Evolutionary conservation across 495 filamentous ascomycete genomes (phyloP), one percentile per base, ranked within the genome.

Genomic region (Pyronema omphalodes): DNA sequence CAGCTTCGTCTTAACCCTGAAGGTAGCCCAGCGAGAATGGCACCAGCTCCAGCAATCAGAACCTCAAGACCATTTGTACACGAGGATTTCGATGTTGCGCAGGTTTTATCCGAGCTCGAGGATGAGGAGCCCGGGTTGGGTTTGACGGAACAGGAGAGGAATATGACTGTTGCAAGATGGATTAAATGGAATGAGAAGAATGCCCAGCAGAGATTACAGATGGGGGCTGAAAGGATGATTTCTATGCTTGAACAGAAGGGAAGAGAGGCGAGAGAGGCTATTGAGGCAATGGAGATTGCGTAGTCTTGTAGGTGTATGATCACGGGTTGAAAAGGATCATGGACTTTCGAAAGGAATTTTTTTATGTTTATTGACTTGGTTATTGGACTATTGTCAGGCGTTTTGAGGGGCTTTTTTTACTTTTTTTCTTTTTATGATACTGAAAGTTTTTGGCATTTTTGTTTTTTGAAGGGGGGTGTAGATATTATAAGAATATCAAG

Each of bases 151-250:
- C 79, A 79, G 0, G 89, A 95, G 71, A 86, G 82, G 71, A 76
- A 75, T 39, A 88, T 98, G 86, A 86, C 79, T 0, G 86, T 96
- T 1, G 84, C 93, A 65, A 80, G 94, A 67, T 98, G 91, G 91
- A 81, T 98, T 44, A 70, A 74, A 51, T 77, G 76, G 69, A 89
- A 88, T 63, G 88, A 89, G 4, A 74, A 75, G 59, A 71, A 78
- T 57, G 86, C 81, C 0, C 87, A 94, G 69, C 77, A 83, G 62
- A 79, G 77, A 62, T 66, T 96, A 53, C 82, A 80, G 59, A 65
- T 69, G 35, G 84, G 89, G 66, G 94, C 86, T 64, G 88, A 96
- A 70, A 67, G 76, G 37, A 71, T 93, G 60, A 82, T 96, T 19
- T 71, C 73, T 34, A 69, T 75, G 17, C 94, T 95, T 68, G 88